These are phyloP conservation scores for Pseudomassariella vexata DNA, from an alignment of 2,329 filamentous ascomycete genomes.

Conservation along the genomic window DNA sequence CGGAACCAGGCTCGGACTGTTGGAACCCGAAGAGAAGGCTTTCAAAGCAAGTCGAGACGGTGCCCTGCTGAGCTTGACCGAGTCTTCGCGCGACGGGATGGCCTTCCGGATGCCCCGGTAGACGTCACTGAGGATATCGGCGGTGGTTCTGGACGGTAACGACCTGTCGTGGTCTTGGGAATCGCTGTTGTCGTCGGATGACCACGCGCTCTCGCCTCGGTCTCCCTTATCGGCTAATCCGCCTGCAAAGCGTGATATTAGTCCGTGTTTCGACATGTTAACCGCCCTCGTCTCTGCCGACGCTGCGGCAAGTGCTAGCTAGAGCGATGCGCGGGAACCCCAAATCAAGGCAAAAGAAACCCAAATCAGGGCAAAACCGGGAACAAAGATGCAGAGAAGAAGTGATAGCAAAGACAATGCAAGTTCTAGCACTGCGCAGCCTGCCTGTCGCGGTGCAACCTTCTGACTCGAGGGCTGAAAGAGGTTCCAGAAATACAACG, in stretches of 20 bases:
- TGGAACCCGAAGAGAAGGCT: constrained; percentile 15
- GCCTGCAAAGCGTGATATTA: constrained; percentile 20
- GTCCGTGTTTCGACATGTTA: constrained; percentile 21
- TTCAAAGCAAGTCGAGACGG: constrained; percentile 37
- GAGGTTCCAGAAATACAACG: too few relatives aligned
- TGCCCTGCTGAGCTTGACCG: constrained; percentile 35
- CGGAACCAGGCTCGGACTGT: constrained; percentile 9
- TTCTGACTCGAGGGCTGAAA: too few relatives aligned
- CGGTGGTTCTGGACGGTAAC: constrained; percentile 30
- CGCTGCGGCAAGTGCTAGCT: too few relatives aligned
- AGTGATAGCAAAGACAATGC: too few relatives aligned
- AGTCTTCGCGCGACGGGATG: constrained; percentile 36
- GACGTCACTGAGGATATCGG: constrained; percentile 45
- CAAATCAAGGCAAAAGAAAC: too few relatives aligned
- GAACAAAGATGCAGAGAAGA: too few relatives aligned
- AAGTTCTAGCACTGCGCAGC: too few relatives aligned
- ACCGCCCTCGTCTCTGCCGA: constrained; percentile 9
- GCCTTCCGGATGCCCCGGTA: constrained; percentile 47
- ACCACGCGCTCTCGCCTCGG: constrained; percentile 19
- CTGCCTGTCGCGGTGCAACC: too few relatives aligned
- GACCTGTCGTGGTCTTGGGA: constrained; percentile 26
- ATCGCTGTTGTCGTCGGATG: constrained; percentile 34
- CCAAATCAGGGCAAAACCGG: too few relatives aligned
- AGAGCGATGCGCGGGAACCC: too few relatives aligned
- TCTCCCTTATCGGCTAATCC: too few relatives aligned